Evolutionary conservation across 768 basidiomycete genomes (phyloP).

Genomic region (Holtermannia corniformis): DNA sequence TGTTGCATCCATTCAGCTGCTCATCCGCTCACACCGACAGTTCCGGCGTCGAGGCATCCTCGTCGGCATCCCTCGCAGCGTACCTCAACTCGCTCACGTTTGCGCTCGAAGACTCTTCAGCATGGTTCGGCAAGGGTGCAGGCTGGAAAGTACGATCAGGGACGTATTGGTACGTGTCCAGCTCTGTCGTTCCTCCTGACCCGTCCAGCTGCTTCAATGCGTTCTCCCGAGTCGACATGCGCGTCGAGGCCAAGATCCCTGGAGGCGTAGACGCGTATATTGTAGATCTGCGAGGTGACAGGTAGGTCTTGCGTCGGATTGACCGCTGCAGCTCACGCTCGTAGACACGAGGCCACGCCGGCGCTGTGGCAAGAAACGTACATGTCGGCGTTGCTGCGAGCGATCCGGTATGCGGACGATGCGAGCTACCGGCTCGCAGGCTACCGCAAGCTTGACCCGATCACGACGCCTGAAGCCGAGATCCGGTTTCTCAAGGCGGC

Average conservation of each 20-base stretch:
- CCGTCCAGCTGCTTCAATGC: slow-evolving; percentile 82
- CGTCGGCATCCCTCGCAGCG: slow-evolving; percentile 91
- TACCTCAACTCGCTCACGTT: slow-evolving; percentile 99
- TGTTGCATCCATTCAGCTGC: slow-evolving; percentile 3
- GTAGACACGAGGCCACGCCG: slow-evolving; percentile 75
- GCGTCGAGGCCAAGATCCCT: slow-evolving; percentile 97
- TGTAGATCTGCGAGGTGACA: slow-evolving; percentile 85
- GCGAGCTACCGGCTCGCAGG: slow-evolving; percentile 82
- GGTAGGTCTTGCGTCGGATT: slow-evolving; percentile 49
- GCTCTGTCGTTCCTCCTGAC: not conserved
- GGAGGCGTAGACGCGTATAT: slow-evolving; percentile 93
- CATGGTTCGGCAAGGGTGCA: slow-evolving; percentile 76
- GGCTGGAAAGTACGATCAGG: slow-evolving; percentile 88
- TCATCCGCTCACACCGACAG: slow-evolving; percentile 41
- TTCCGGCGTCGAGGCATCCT: slow-evolving; percentile 97
- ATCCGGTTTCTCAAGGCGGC: slow-evolving; percentile 81
- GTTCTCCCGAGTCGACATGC: slow-evolving; percentile 89
- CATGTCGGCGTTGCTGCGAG: slow-evolving; percentile 78
- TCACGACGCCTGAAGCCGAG: slow-evolving; percentile 79
- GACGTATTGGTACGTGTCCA: slow-evolving; percentile 74
- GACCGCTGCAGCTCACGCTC: slow-evolving; percentile 1
- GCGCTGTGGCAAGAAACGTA: slow-evolving; percentile 98
- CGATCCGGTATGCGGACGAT: slow-evolving; percentile 94
- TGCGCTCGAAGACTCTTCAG: slow-evolving; percentile 75
- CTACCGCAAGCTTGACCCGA: slow-evolving; percentile 91